These are phyloP conservation scores for Yamadazyma dendronema DNA, from an alignment of 1,139 yeast species.

Conservation along the genomic window DNA sequence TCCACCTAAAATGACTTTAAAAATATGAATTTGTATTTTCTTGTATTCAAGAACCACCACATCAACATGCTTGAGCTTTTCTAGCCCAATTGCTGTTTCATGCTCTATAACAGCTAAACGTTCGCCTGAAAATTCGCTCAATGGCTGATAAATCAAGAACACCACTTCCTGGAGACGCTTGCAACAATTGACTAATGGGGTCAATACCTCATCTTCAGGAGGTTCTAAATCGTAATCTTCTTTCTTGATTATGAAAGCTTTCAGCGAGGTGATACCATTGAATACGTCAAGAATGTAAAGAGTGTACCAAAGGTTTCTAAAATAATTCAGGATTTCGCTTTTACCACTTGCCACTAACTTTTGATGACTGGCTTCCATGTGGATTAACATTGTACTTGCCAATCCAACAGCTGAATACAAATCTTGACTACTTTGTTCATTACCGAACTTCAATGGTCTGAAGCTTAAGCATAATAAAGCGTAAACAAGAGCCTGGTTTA, in stretches of 20 bases:
- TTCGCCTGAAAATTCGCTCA: neutral
- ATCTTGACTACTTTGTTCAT: conserved; percentile 38
- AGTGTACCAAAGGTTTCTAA: conserved; percentile 37
- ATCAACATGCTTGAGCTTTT: neutral
- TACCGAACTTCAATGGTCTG: conserved; percentile 30
- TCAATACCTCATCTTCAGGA: conserved; percentile 7
- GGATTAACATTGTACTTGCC: conserved; percentile 32
- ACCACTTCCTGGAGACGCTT: conserved; percentile 1
- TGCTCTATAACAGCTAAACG: neutral
- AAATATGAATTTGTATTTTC: conserved; percentile 1
- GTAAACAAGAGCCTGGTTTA: conserved; percentile 27
- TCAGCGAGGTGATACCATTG: conserved; percentile 21
- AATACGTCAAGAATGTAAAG: conserved; percentile 34
- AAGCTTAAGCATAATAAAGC: conserved; percentile 31
- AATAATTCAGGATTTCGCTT: conserved; percentile 19
- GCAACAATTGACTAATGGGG: neutral
- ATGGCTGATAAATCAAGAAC: conserved; percentile 1
- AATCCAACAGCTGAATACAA: conserved; percentile 30
- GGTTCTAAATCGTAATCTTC: conserved; percentile 14
- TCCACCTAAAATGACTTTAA: neutral
- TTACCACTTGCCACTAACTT: conserved; percentile 11
- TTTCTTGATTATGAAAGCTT: conserved; percentile 15
- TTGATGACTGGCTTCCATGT: conserved; percentile 22
- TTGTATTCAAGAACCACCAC: neutral
- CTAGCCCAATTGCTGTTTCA: neutral